These are phyloP conservation scores for Oryza meyeriana DNA, from an alignment of 176 grass and related monocot species.

Conservation along the genomic window DNA sequence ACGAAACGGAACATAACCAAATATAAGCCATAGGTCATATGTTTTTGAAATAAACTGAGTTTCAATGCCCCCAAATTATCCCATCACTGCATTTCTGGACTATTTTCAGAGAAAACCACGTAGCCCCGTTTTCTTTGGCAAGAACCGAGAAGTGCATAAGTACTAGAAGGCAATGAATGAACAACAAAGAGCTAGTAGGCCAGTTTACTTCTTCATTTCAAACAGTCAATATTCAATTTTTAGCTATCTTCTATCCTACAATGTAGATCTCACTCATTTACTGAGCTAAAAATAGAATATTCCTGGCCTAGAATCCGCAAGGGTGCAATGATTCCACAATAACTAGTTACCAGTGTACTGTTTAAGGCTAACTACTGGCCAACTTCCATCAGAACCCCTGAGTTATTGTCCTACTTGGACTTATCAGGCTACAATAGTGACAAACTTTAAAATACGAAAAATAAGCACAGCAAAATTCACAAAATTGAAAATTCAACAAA, in stretches of 20 bases:
- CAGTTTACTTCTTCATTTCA: neutral
- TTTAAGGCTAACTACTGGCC: too few species aligned
- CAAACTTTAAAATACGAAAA: slow-evolving; percentile 14
- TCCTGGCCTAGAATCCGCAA: neutral
- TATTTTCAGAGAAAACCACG: neutral
- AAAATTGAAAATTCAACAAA: slow-evolving; percentile 14
- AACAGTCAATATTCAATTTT: neutral
- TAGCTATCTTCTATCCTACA: neutral
- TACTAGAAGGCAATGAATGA: neutral
- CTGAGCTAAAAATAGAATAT: neutral
- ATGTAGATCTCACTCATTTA: neutral
- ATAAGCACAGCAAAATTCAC: slow-evolving; percentile 2
- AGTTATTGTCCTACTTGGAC: neutral
- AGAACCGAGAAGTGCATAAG: neutral
- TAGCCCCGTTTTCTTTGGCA: neutral
- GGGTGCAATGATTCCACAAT: neutral
- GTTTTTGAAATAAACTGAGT: slow-evolving; percentile 15
- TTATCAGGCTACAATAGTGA: neutral
- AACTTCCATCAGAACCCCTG: neutral
- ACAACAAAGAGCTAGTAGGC: neutral
- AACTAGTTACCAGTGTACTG: too few species aligned
- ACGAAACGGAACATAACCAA: neutral
- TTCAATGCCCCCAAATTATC: too few species aligned
- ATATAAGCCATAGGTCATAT: neutral
- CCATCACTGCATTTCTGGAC: too few species aligned